Percentiles rank a stretch among this genome's conserved stretches.
These are phyloP conservation scores for Hsuehochloa calcarea DNA, from an alignment of 176 grass and related monocot species.

Conservation along the genomic window DNA sequence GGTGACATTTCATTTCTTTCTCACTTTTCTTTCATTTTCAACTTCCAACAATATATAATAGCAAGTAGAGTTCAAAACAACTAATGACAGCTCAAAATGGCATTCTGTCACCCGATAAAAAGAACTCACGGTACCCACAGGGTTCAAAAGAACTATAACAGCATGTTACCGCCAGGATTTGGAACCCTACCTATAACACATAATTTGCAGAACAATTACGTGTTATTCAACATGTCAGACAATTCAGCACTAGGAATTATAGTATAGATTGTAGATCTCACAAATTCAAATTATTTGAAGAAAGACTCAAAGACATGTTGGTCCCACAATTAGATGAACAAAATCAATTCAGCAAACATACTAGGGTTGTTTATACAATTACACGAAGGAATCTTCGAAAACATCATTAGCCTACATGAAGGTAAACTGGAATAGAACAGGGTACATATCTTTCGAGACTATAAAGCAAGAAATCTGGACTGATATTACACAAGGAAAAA, in stretches of 20 bases:
- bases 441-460: constrained; percentile 16
- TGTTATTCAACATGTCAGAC: not conserved
- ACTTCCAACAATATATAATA: not conserved
- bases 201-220: not conserved
- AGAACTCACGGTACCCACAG: not conserved
- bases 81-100: constrained; percentile 8
- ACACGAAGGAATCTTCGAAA: not conserved
- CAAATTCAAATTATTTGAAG: constrained; percentile 15
- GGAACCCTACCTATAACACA: not conserved
- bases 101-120: not conserved
- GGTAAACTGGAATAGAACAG: not conserved
- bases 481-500: not conserved
- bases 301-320: constrained; percentile 9
- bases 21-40: not conserved
- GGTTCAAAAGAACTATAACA: not conserved
- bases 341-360: not conserved
- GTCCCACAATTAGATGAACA: not conserved
- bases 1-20: not conserved
- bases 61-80: constrained; percentile 3
- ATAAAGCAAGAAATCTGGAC: constrained; percentile 2
- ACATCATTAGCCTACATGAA: constrained; percentile 10
- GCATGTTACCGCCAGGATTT: not conserved
- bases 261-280: not conserved
- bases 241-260: constrained; percentile 13
- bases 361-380: constrained; percentile 5